phyloP scores from a whole-genome alignment of 2,329 filamentous ascomycete genomes.

The Clarireedia monteithiana region DNA sequence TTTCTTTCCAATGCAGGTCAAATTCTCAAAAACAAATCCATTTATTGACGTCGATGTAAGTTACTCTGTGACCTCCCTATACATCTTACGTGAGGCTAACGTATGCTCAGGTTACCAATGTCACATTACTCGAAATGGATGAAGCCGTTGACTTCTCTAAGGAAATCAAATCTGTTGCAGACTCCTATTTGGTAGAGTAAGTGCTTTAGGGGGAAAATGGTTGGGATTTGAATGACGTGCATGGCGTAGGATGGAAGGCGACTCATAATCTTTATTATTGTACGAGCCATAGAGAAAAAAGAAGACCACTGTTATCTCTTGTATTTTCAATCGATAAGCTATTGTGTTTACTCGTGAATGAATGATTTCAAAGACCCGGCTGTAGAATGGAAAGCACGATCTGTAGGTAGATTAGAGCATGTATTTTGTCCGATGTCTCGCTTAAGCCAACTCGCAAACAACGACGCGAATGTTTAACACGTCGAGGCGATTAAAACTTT shows the following conservation, averaged over 20 bases:
- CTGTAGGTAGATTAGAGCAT: not conserved
- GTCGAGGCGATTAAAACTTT: no score
- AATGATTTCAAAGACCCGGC: no score
- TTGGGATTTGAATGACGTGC: conserved; percentile 14
- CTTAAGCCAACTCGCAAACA: conserved; percentile 1
- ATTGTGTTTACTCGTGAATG: no score
- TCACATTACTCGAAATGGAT: conserved; percentile 64
- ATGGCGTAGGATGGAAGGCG: conserved; percentile 19
- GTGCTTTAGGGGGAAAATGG: conserved; percentile 22
- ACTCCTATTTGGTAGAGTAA: conserved; percentile 71
- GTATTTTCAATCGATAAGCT: no score
- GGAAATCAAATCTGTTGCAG: conserved; percentile 69
- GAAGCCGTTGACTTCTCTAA: conserved; percentile 78
- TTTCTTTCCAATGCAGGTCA: conserved; percentile 95
- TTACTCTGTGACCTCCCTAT: not conserved
- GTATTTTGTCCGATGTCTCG: not conserved
- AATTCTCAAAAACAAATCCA: conserved; percentile 78
- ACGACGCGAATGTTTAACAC: not conserved
- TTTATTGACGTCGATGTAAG: conserved; percentile 92
- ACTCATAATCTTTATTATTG: conserved; percentile 11
- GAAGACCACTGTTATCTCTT: conserved; percentile 3
- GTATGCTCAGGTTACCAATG: conserved; percentile 51
- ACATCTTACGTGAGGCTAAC: conserved; percentile 22
- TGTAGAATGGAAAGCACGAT: conserved; percentile 1
- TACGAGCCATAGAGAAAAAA: conserved; percentile 15